Evolutionary conservation across 2,329 filamentous ascomycete species (phyloP), one percentile per base, ranked within the genome.

Genomic region (Fusarium ramigenum): DNA sequence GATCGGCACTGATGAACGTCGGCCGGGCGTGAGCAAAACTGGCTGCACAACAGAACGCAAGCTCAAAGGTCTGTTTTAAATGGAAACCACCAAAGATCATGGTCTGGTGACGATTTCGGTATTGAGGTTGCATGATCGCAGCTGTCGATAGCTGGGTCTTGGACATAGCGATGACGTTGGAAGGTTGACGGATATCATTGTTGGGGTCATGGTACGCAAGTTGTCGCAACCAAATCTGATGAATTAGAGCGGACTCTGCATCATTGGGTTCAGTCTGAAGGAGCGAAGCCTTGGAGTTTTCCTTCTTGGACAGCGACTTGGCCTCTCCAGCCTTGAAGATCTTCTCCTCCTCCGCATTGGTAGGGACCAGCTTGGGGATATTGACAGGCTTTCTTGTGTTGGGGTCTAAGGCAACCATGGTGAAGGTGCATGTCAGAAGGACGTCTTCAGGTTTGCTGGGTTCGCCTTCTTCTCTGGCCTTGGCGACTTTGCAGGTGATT

Each of bases 401-500:
- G 6, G 78, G 75, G 32, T 80, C 78, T 0, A 80, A 59, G 16
- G 78, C 78, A 0, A 80, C 78, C 78, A 80, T 80, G 16, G 78
- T 80, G 60, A 80, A 80, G 14, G 78, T 79, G 73, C 85, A 86
- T 1, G 84, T 86, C 4, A 86, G 78, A 43, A 86, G 77, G 16
- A 84, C 80, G 54, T 86, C 84, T 58, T 85, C 83, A 0, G 84
- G 83, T 49, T 78, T 81, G 77, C 83, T 84, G 0, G 82, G 81
- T 75, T 92, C 85, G 30, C 90, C 91, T 60, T 88, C 83, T 37
- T 85, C 83, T 2, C 90, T 88, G 0, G 89, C 91, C 77, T 92
- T 92, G 12, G 92, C 90, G 23, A 94, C 92, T 78, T 93, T 91
- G 73, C 93, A 88, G 0, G 92, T 93, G 14, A 94, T 90, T 75